Base-by-base conservation (phyloP, 805 yeast genomes). In the Zygosaccharomyces rouxii region DNA sequence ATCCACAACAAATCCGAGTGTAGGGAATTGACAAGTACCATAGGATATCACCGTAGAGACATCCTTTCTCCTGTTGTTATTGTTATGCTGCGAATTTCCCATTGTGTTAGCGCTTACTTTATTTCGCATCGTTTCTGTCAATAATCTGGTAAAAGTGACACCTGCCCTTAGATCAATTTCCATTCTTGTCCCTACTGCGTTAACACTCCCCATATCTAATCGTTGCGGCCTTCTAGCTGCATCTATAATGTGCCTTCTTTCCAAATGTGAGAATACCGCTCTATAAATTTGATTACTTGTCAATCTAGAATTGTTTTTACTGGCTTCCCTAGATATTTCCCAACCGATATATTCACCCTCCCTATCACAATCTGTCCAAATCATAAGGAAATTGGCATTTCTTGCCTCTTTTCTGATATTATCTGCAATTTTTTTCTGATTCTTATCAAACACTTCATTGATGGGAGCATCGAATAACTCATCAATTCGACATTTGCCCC, bases 351-450 rank as follows among this genome's bases (percentile, higher is more conserved):
- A 85, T 64, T 90, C 98, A 1, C 98, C 98, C 64, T 90, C 98
- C 31, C 97, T 73, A 74, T 90, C 98, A 68, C 99, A 94, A 75
- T 94, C 99, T 0, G 99, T 94, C 98, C 99, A 94, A 6, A 94
- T 88, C 86, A 89, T 87, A 47, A 94, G 68, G 35, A 71, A 70
- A 45, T 80, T 78, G 4, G 87, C 78, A 16, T 59, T 60, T 35
- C 82, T 64, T 4, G 89, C 86, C 60, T 89, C 89, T 3, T 66
- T 66, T 26, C 76, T 65, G 42, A 94, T 88, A 61, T 92, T 94
- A 9, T 71, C 67, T 2, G 83, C 83, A 19, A 89, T 75, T 28
- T 69, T 71, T 49, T 56, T 57, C 49, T 74, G 74, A 41, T 73
- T 75, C 37, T 70, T 65, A 10, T 73, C 71, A 28, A 72, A 62